Evolutionary conservation across 306 rosid genomes (phyloP).

Genomic region (Herpetospermum pedunculosum): DNA sequence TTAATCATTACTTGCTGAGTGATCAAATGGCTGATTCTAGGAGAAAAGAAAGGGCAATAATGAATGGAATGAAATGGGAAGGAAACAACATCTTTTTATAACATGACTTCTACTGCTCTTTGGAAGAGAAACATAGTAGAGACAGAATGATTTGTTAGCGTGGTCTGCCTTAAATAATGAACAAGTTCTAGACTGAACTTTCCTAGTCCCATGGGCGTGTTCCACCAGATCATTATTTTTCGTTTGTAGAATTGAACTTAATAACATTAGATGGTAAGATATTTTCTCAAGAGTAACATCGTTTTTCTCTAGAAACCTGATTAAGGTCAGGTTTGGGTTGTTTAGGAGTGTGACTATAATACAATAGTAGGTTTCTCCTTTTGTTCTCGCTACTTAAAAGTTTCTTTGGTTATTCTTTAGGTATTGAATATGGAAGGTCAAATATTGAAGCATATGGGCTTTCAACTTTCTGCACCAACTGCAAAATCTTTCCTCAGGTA

Average conservation of each 20-base stretch:
- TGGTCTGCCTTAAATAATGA: background rate
- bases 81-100: background rate
- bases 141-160: background rate
- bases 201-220: background rate
- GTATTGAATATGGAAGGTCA: slow-evolving; percentile 54
- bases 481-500: slow-evolving; percentile 59
- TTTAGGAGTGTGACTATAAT: background rate
- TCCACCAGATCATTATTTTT: background rate
- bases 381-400: slow-evolving; percentile 9
- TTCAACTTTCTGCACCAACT: slow-evolving; percentile 55
- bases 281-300: background rate
- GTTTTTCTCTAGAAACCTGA: background rate
- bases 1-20: background rate
- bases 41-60: background rate
- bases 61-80: background rate
- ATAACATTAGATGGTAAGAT: background rate
- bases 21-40: background rate
- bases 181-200: background rate
- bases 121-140: background rate
- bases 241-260: background rate
- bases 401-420: slow-evolving; percentile 19
- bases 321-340: background rate
- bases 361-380: background rate
- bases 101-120: background rate
- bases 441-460: slow-evolving; percentile 32